Conservation (phyloP, 169 alveolate genomes). For the Babesia divergens region DNA sequence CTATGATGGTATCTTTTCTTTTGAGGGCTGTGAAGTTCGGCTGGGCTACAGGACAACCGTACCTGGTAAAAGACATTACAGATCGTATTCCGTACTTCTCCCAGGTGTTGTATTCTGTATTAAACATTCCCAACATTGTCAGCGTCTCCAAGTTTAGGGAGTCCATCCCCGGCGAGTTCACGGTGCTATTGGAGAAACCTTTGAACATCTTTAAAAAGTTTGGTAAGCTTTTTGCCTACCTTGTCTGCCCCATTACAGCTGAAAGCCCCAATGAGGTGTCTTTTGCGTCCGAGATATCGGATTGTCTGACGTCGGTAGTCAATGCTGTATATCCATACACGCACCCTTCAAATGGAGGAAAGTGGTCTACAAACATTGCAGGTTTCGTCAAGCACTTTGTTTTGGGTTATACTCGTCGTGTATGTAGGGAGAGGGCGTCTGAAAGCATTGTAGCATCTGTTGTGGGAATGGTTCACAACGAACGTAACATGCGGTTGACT, state of each 20-base stretch:
- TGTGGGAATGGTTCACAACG: background rate
- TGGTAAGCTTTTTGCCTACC: slow-evolving; percentile 25
- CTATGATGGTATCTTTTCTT: slow-evolving; percentile 39
- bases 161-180: slow-evolving; percentile 45
- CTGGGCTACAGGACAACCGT: slow-evolving; percentile 57
- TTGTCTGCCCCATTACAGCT: background rate
- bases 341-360: slow-evolving; percentile 65
- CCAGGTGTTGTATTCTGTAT: slow-evolving; percentile 6
- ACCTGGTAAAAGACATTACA: slow-evolving; percentile 14
- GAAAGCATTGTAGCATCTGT: background rate
- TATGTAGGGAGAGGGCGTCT: slow-evolving; percentile 25
- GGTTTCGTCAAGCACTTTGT: slow-evolving; percentile 28
- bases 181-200: slow-evolving; percentile 23
- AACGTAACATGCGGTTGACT: background rate
- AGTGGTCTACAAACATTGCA: slow-evolving; percentile 56
- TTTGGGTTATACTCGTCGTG: slow-evolving; percentile 17
- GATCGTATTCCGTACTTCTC: slow-evolving; percentile 22
- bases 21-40: slow-evolving; percentile 56
- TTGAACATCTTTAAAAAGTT: slow-evolving; percentile 20
- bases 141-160: slow-evolving; percentile 22
- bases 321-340: slow-evolving; percentile 59
- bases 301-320: slow-evolving; percentile 18
- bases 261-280: background rate
- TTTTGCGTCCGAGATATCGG: slow-evolving; percentile 9
- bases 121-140: slow-evolving; percentile 39